Conservation (phyloP, 2,329 filamentous ascomycete genomes). For the Diaporthe capsici region DNA sequence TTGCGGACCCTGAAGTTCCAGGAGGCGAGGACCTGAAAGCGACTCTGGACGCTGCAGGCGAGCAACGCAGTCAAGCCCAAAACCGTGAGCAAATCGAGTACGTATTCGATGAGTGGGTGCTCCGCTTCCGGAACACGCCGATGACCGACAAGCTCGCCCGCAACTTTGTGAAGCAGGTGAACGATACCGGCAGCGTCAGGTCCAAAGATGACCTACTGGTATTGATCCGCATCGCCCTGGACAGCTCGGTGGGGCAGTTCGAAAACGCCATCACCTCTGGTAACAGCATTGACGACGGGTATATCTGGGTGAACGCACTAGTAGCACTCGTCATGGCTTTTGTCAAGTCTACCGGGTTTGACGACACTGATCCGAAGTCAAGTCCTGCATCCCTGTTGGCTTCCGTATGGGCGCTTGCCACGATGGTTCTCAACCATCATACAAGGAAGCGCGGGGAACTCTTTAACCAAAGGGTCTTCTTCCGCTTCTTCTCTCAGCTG, state of each 20-base stretch:
- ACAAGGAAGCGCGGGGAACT: constrained; percentile 83
- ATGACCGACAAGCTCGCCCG: constrained; percentile 79
- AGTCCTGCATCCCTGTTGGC: constrained; percentile 81
- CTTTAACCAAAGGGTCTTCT: constrained; percentile 92
- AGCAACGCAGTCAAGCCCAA: constrained; percentile 59
- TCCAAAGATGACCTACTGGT: constrained; percentile 81
- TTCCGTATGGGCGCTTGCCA: constrained; percentile 81
- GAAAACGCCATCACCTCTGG: constrained; percentile 77
- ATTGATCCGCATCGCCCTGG: constrained; percentile 86
- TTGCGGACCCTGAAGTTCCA: constrained; percentile 76
- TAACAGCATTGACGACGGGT: constrained; percentile 70
- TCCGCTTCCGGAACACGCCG: constrained; percentile 82
- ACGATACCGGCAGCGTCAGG: constrained; percentile 79
- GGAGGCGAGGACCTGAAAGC: constrained; percentile 80
- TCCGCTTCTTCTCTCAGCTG: constrained; percentile 87
- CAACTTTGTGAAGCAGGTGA: constrained; percentile 88
- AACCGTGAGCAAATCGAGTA: constrained; percentile 85
- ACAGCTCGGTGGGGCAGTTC: constrained; percentile 82
- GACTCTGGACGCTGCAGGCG: constrained; percentile 64
- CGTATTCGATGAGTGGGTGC: constrained; percentile 95
- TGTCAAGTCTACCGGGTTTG: constrained; percentile 78
- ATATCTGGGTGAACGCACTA: constrained; percentile 80
- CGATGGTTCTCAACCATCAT: constrained; percentile 88
- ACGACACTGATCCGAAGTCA: constrained; percentile 69
- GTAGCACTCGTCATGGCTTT: constrained; percentile 84